Percentiles rank a stretch among this genome's conserved stretches.
phyloP scores from a whole-genome alignment of 2,329 filamentous ascomycete genomes.

The Xylaria sp. region DNA sequence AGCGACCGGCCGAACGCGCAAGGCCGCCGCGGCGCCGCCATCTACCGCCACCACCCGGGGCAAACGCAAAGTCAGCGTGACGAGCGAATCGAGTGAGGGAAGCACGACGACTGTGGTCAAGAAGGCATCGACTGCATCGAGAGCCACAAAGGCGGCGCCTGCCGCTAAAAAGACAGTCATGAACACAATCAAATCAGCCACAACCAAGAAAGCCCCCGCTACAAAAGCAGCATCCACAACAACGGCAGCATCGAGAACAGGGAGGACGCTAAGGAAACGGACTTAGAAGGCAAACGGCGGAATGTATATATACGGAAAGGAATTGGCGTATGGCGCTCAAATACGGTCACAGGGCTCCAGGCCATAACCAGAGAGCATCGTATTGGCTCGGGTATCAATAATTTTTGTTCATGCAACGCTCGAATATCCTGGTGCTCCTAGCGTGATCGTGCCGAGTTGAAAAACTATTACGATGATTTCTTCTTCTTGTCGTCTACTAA shows the following conservation, averaged over 20 bases:
- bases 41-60: conserved; percentile 57
- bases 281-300: conserved; percentile 46
- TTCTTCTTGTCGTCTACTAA: conserved; percentile 96
- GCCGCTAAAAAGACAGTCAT: conserved; percentile 63
- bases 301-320: conserved; percentile 18
- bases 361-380: conserved; percentile 20
- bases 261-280: conserved; percentile 66
- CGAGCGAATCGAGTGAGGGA: conserved; percentile 70
- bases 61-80: conserved; percentile 64
- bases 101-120: conserved; percentile 73
- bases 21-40: conserved; percentile 53
- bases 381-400: conserved; percentile 31
- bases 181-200: conserved; percentile 61
- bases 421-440: conserved; percentile 27
- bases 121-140: conserved; percentile 55
- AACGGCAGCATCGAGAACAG: conserved; percentile 55
- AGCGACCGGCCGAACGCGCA: conserved; percentile 47
- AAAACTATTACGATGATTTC: conserved; percentile 62
- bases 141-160: conserved; percentile 52
- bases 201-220: conserved; percentile 61
- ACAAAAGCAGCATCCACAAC: conserved; percentile 54
- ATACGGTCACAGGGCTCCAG: conserved; percentile 19
- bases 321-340: conserved; percentile 29
- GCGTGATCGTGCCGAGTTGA: conserved; percentile 28
- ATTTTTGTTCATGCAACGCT: conserved; percentile 30